Evolutionary conservation across 2,329 filamentous ascomycete genomes (phyloP).

Genomic region (Pseudogymnoascus sp.): DNA sequence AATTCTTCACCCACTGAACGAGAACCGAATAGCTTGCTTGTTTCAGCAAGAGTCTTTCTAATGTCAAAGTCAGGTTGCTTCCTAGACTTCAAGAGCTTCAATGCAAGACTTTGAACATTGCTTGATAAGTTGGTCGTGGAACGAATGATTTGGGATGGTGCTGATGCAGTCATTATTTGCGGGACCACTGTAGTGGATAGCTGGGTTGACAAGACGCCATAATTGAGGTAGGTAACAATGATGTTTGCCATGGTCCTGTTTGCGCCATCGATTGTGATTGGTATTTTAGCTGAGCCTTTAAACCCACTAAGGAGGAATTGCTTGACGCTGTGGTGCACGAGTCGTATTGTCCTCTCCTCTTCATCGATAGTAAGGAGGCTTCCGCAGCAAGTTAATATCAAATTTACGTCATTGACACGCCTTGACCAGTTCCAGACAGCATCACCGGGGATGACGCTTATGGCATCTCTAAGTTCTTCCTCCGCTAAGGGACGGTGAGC

Average conservation of each 20-base stretch:
- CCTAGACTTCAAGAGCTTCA: constrained; percentile 12
- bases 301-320: constrained; percentile 26
- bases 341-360: constrained; percentile 25
- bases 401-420: constrained; percentile 23
- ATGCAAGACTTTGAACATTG: constrained; percentile 13
- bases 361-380: constrained; percentile 30
- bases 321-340: constrained; percentile 31
- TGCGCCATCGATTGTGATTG: constrained; percentile 15
- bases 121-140: constrained; percentile 14
- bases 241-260: constrained; percentile 20
- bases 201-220: constrained; percentile 21
- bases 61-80: constrained; percentile 10
- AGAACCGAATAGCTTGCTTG: constrained; percentile 8
- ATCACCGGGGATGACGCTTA: constrained; percentile 31
- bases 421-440: constrained; percentile 19
- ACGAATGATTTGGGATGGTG: constrained; percentile 20
- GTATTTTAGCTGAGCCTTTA: constrained; percentile 11
- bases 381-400: constrained; percentile 26
- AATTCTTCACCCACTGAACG: constrained; percentile 8
- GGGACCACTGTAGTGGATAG: constrained; percentile 15
- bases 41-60: constrained; percentile 10
- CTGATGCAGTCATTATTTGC: constrained; percentile 15
- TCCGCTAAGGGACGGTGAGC: constrained; percentile 26
- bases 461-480: constrained; percentile 32
- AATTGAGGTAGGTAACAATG: constrained; percentile 26